Conservation (phyloP, 345 rosid species). For the Combretum micranthum region DNA sequence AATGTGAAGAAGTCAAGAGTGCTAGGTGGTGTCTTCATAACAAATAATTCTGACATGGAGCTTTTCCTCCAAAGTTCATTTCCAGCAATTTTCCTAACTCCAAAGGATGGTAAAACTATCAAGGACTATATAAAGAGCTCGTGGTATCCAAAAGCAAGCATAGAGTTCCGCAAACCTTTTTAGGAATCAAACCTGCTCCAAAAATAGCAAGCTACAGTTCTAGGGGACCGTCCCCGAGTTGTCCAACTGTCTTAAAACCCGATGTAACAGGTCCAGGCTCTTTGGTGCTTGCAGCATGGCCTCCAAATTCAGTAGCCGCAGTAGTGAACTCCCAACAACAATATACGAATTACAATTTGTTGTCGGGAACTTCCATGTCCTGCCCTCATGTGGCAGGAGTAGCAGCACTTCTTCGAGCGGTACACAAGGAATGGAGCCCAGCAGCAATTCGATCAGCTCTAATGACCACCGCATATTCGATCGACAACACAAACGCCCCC, state of each 20-base stretch:
- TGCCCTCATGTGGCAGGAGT: conserved; percentile 52
- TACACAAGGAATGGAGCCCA: conserved; percentile 51
- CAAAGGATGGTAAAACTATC: conserved; percentile 20
- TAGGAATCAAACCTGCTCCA: conserved; percentile 33
- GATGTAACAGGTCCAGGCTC: conserved; percentile 48
- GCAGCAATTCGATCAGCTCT: conserved; percentile 58
- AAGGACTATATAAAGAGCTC: conserved; percentile 28
- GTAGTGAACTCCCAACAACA: conserved; percentile 4
- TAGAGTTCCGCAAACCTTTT: conserved; percentile 28
- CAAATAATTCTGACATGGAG: conserved; percentile 18
- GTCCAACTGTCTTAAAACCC: conserved; percentile 45
- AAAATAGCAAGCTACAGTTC: conserved; percentile 41
- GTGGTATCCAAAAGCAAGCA: conserved; percentile 23
- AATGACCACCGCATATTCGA: conserved; percentile 39
- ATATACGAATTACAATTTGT: conserved; percentile 28
- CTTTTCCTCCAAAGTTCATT: conserved; percentile 10
- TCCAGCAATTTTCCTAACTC: conserved; percentile 27
- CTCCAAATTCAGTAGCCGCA: conserved; percentile 14
- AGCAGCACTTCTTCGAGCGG: conserved; percentile 39
- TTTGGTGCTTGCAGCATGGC: conserved; percentile 47
- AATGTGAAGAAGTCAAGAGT: conserved; percentile 16
- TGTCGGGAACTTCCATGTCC: conserved; percentile 56
- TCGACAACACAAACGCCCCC: conserved; percentile 19
- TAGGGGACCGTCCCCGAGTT: conserved; percentile 51
- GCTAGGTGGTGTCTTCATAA: conserved; percentile 36